Conservation (phyloP, 306 rosid species). For the Erythrophleum fordii region DNA sequence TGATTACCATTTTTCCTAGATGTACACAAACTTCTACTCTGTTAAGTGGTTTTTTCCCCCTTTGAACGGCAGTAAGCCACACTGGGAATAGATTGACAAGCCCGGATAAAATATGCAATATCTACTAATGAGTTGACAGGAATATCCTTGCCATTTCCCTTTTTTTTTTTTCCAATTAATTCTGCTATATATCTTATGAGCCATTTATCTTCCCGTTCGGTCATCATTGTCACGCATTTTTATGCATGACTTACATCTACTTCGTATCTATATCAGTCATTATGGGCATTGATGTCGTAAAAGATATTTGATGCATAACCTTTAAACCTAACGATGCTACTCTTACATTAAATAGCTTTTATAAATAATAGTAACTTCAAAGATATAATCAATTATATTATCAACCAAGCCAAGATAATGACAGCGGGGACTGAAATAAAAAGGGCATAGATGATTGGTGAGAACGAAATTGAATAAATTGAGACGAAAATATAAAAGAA, state of each 20-base stretch:
- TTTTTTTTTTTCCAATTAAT: background rate
- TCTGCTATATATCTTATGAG: background rate
- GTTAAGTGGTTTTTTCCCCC: constrained; percentile 41
- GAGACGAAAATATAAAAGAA: background rate
- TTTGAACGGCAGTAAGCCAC: constrained; percentile 39
- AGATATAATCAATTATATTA: background rate
- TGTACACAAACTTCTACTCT: too few species aligned
- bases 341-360: background rate
- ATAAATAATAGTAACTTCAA: background rate
- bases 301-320: background rate
- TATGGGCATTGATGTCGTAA: too few species aligned
- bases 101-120: constrained; percentile 6
- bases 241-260: background rate
- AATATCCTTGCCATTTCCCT: background rate
- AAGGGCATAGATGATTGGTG: background rate
- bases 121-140: background rate
- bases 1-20: too few species aligned
- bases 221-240: background rate
- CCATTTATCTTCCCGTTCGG: background rate
- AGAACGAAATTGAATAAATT: background rate
- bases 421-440: background rate
- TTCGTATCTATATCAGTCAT: too few species aligned
- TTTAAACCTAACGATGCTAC: background rate
- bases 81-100: background rate
- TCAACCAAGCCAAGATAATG: background rate